Percentiles rank a stretch among this genome's conserved stretches.
phyloP scores from a whole-genome alignment of 2,329 filamentous ascomycete species.

The Fonsecaea pugnacius region DNA sequence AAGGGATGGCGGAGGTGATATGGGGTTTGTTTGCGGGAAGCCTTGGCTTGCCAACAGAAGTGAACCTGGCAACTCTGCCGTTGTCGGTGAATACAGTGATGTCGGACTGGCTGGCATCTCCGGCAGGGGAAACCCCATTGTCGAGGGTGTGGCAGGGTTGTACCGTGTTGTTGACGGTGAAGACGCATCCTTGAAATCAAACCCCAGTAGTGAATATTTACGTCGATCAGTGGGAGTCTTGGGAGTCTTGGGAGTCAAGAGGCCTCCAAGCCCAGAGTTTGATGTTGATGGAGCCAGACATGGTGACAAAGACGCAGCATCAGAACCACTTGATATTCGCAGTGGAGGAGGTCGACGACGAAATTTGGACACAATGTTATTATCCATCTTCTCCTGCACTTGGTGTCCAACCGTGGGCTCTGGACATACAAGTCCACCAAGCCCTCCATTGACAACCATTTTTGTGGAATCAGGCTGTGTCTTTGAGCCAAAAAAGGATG shows the following conservation, averaged over 20 bases:
- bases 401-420: not conserved
- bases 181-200: not conserved
- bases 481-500: constrained; percentile 26
- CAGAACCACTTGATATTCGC: constrained; percentile 14
- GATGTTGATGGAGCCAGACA: constrained; percentile 14
- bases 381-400: not conserved
- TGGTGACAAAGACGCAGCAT: constrained; percentile 1
- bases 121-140: constrained; percentile 19
- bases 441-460: constrained; percentile 26
- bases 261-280: constrained; percentile 12
- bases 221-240: constrained; percentile 27
- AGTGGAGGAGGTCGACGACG: constrained; percentile 24
- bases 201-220: constrained; percentile 1
- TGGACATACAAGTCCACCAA: constrained; percentile 25
- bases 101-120: constrained; percentile 21
- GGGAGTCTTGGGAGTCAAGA: constrained; percentile 31
- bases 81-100: constrained; percentile 18
- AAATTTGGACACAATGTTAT: not conserved
- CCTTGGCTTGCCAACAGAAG: constrained; percentile 32
- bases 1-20: constrained; percentile 31
- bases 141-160: constrained; percentile 20
- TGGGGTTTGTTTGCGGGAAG: constrained; percentile 29
- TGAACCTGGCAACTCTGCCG: constrained; percentile 30
- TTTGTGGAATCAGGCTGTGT: constrained; percentile 2
- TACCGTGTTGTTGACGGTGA: constrained; percentile 17